Conservation (phyloP, 108 stramenopile species). For the Aurantiochytrium sp. region DNA sequence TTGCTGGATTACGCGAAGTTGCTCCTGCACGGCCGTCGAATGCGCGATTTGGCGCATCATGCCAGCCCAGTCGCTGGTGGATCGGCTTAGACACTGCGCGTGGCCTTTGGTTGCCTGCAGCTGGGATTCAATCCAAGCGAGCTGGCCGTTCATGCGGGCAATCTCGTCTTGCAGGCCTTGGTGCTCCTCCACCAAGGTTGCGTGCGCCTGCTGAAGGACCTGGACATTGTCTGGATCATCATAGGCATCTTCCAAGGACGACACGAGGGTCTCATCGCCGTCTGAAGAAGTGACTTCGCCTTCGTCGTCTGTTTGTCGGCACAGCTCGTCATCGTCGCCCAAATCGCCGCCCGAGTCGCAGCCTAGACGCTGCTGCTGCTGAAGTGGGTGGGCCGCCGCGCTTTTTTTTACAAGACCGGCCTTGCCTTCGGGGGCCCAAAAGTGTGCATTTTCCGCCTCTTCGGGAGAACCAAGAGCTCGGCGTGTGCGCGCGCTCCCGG, state of each 20-base stretch:
- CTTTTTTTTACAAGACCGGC: too few species aligned
- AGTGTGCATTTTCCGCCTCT: neutral
- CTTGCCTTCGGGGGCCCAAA: too few species aligned
- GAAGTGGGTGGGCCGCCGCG: too few species aligned
- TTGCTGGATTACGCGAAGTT: neutral
- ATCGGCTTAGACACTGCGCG: neutral
- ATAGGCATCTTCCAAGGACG: neutral
- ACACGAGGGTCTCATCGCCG: neutral
- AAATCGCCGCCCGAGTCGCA: neutral
- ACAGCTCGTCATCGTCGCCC: neutral
- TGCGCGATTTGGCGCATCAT: neutral
- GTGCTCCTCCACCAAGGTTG: neutral
- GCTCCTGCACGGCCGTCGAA: neutral
- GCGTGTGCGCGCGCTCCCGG: neutral
- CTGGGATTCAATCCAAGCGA: slow-evolving; percentile 1
- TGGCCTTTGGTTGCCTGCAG: slow-evolving; percentile 10
- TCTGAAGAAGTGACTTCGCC: neutral
- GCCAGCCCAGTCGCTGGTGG: slow-evolving; percentile 16
- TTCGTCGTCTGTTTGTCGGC: neutral
- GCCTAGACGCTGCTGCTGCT: too few species aligned
- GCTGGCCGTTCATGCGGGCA: slow-evolving; percentile 3
- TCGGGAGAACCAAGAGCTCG: neutral
- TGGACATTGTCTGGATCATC: neutral
- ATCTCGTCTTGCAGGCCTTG: neutral
- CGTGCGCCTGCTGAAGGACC: neutral